phyloP scores from a whole-genome alignment of 306 rosid species.

The Ochetophila trinervis region DNA sequence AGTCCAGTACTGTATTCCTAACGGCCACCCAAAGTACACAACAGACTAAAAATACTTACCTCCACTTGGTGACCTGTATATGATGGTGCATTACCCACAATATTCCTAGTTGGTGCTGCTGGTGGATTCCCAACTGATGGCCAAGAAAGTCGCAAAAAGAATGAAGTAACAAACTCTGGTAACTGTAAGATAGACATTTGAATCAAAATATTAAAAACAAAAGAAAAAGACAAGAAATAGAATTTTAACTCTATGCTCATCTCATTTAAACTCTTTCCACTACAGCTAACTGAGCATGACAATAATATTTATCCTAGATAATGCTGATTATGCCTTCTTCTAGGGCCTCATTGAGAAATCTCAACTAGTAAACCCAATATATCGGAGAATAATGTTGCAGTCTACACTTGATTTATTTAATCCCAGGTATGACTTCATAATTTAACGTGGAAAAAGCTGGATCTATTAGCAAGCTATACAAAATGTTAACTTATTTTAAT shows the following conservation, averaged over 20 bases:
- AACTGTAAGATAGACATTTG: conserved; percentile 43
- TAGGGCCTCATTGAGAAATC: no score
- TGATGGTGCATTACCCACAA: conserved; percentile 50
- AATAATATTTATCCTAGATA: no score
- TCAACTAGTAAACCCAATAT: no score
- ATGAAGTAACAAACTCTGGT: conserved; percentile 65
- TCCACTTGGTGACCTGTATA: conserved; percentile 62
- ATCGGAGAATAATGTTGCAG: no score
- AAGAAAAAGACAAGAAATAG: no score
- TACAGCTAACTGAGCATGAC: not conserved
- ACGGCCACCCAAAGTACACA: not conserved
- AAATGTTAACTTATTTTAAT: no score
- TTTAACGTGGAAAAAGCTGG: no score
- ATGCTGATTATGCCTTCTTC: no score
- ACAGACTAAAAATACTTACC: conserved; percentile 44
- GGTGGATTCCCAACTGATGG: conserved; percentile 67
- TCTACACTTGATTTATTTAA: no score
- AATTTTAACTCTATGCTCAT: not conserved
- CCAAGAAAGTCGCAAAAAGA: conserved; percentile 66
- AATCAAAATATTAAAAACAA: not conserved
- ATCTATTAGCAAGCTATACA: no score
- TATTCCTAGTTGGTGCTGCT: conserved; percentile 56
- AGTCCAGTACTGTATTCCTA: not conserved
- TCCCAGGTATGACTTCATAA: no score
- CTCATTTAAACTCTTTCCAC: not conserved